phyloP scores from a whole-genome alignment of 768 basidiomycete species.

The Mrakia frigida region DNA sequence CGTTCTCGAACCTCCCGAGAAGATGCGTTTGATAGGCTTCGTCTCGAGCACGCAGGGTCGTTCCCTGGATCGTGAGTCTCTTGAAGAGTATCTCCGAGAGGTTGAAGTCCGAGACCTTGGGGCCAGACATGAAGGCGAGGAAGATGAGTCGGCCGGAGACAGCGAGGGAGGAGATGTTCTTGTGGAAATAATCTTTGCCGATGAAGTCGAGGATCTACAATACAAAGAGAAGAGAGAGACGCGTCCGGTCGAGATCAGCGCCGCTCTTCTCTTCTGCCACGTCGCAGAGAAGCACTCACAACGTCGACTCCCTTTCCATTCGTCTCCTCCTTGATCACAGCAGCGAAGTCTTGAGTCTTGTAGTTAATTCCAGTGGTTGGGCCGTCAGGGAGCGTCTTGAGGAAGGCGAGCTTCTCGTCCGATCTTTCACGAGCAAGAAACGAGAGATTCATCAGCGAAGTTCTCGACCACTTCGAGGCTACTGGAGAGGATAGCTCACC shows the following conservation, averaged over 20 bases:
- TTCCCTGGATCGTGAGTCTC: constrained; percentile 80
- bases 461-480: neutral
- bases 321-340: constrained; percentile 64
- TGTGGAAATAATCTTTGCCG: constrained; percentile 65
- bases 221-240: neutral
- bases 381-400: constrained; percentile 55
- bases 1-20: constrained; percentile 39
- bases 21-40: constrained; percentile 71
- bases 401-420: constrained; percentile 74
- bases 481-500: constrained; percentile 38
- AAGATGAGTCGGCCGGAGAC: constrained; percentile 47
- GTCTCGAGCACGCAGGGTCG: constrained; percentile 71
- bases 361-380: constrained; percentile 73
- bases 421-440: neutral
- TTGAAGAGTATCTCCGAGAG: constrained; percentile 70
- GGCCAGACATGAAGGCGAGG: constrained; percentile 43
- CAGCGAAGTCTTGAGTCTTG: constrained; percentile 72
- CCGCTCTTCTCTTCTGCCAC: no score
- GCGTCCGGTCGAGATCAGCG: no score
- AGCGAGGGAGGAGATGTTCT: constrained; percentile 65
- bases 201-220: constrained; percentile 68
- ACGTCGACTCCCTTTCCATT: constrained; percentile 69
- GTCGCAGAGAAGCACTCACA: neutral
- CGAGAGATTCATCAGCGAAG: neutral
- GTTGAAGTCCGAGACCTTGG: constrained; percentile 41